Conservation (phyloP, 768 basidiomycete species). For the Leccinellum rugosiceps region DNA sequence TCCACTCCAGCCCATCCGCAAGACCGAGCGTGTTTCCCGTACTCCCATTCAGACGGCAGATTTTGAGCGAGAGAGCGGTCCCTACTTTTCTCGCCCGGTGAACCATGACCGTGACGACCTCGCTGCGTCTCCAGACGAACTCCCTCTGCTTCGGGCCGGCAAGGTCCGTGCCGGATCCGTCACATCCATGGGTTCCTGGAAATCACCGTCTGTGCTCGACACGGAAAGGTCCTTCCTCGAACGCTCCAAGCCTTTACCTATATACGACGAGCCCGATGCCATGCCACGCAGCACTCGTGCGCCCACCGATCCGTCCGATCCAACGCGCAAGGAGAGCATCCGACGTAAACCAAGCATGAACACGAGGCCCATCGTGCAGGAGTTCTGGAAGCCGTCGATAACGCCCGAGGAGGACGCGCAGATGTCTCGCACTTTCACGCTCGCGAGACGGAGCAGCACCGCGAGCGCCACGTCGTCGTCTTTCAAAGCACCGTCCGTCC, state of each 20-base stretch:
- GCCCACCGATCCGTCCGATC: constrained; percentile 21
- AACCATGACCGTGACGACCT: constrained; percentile 21
- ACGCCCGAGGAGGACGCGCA: constrained; percentile 44
- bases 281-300: constrained; percentile 19
- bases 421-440: constrained; percentile 38
- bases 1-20: constrained; percentile 13
- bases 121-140: constrained; percentile 19
- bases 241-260: constrained; percentile 16
- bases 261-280: constrained; percentile 31
- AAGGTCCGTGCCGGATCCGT: constrained; percentile 28
- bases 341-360: constrained; percentile 34
- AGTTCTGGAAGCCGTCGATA: constrained; percentile 50
- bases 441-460: constrained; percentile 46
- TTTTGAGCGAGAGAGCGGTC: constrained; percentile 20
- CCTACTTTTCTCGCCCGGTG: constrained; percentile 17
- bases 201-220: constrained; percentile 25
- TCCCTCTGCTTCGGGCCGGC: constrained; percentile 11
- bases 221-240: constrained; percentile 18
- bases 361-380: constrained; percentile 36
- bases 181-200: constrained; percentile 27
- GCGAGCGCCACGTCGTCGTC: constrained; percentile 51
- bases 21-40: constrained; percentile 15
- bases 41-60: constrained; percentile 20
- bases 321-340: constrained; percentile 25
- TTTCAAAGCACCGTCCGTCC: constrained; percentile 39